A percentile compares a stretch with the other conserved stretches of the same genome.
These are phyloP conservation scores for Musa troglodytarum DNA, from an alignment of 176 grass and related monocot genomes.

Conservation along the genomic window DNA sequence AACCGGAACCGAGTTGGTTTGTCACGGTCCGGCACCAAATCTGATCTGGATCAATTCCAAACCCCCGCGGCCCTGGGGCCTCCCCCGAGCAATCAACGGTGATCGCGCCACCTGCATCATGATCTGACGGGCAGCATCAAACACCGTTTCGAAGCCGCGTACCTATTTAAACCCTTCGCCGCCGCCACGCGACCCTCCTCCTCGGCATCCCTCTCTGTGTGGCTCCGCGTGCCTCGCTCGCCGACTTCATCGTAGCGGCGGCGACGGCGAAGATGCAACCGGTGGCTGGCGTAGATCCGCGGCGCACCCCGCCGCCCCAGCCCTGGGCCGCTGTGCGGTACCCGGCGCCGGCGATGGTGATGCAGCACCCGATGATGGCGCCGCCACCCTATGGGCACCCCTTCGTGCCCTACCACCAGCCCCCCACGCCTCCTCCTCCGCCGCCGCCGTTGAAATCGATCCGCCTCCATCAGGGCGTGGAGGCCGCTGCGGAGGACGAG, in stretches of 20 bases:
- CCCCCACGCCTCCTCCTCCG: background rate
- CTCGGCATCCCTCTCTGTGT: background rate
- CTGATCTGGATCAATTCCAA: background rate
- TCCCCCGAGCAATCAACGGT: background rate
- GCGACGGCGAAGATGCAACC: background rate
- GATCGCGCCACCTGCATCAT: no score
- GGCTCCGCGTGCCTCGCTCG: background rate
- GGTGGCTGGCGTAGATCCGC: background rate
- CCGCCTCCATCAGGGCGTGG: background rate
- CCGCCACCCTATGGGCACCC: background rate
- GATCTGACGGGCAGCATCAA: slow-evolving; percentile 1
- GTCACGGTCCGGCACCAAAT: background rate
- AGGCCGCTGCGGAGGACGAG: slow-evolving; percentile 1
- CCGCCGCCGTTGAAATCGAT: background rate
- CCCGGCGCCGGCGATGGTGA: slow-evolving; percentile 1
- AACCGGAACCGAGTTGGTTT: background rate
- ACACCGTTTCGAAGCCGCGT: background rate
- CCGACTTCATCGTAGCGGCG: background rate
- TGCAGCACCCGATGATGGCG: slow-evolving; percentile 13
- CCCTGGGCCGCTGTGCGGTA: background rate
- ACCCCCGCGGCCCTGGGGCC: background rate
- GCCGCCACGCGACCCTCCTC: background rate
- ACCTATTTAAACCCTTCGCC: background rate
- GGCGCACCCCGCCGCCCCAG: background rate
- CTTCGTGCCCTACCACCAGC: background rate